Percentiles rank a stretch among this genome's conserved stretches.
Conservation (phyloP, 2,329 filamentous ascomycete species). For the Paecilomyces fulvus region DNA sequence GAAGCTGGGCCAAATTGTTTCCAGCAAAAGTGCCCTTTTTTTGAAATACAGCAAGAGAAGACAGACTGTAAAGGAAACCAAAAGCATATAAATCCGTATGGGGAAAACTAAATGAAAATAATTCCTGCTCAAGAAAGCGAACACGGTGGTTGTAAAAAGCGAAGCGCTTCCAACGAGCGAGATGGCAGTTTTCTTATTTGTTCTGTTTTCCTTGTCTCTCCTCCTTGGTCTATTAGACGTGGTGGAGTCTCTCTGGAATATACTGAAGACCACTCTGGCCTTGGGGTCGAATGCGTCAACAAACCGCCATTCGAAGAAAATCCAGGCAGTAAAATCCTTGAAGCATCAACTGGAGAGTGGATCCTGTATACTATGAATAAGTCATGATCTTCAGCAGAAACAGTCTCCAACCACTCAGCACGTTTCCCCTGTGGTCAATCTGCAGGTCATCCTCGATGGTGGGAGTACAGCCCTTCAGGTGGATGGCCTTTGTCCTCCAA, state of each 20-base stretch:
- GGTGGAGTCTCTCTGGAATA: neutral
- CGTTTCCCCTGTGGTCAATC: neutral
- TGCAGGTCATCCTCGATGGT: neutral
- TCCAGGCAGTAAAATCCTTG: neutral
- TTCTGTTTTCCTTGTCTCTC: neutral
- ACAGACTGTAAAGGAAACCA: neutral
- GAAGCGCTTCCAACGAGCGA: neutral
- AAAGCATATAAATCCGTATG: neutral
- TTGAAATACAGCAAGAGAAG: neutral
- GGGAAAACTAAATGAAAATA: neutral
- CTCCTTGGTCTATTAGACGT: neutral
- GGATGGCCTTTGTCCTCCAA: neutral
- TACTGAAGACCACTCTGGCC: neutral
- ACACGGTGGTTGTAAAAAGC: neutral
- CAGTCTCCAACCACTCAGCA: neutral
- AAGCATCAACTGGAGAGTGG: neutral
- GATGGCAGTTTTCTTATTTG: neutral
- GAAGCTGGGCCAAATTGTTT: neutral
- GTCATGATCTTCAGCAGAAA: neutral
- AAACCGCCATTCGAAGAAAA: neutral
- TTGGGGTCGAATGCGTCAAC: neutral
- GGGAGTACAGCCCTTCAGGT: neutral
- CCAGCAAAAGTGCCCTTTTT: neutral
- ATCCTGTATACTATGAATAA: neutral
- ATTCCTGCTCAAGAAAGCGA: neutral